Percentiles rank a stretch among this genome's conserved stretches.
Evolutionary conservation across 345 rosid genomes (phyloP).

Genomic region (Microthlaspi erraticum): DNA sequence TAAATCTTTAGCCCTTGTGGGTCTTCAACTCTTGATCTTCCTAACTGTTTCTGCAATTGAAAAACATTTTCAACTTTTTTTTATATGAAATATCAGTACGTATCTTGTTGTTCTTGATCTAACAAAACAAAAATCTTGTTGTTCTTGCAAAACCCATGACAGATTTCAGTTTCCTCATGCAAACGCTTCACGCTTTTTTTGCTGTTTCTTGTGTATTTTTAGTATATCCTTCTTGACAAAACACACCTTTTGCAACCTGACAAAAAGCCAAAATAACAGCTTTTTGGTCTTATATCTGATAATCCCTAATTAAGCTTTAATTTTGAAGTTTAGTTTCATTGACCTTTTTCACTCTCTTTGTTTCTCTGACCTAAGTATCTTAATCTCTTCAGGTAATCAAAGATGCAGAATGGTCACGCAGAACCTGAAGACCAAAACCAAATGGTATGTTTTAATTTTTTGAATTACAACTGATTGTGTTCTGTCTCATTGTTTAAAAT

Average conservation of each 20-base stretch:
- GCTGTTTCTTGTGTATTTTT: background rate
- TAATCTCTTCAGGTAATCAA: constrained; percentile 25
- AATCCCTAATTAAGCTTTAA: background rate
- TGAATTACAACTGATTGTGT: background rate
- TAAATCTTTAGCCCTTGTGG: background rate
- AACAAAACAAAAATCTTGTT: no score
- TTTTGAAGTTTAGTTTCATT: background rate
- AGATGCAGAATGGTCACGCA: constrained; percentile 39
- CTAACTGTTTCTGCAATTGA: background rate
- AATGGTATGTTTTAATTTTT: constrained; percentile 31
- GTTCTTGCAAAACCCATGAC: constrained; percentile 22
- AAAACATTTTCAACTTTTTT: background rate
- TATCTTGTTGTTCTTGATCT: constrained; percentile 17
- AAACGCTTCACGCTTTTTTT: constrained; percentile 9
- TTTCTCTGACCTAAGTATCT: constrained; percentile 10
- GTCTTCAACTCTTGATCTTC: constrained; percentile 10
- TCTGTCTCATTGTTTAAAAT: background rate
- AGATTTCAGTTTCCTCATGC: constrained; percentile 8
- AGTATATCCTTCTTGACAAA: constrained; percentile 25
- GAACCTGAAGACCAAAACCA: constrained; percentile 34
- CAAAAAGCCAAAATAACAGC: background rate
- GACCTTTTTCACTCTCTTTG: background rate
- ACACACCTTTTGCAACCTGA: constrained; percentile 5
- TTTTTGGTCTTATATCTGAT: constrained; percentile 15
- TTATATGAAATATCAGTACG: background rate